Conservation (phyloP, 352 stramenopile genomes). For the Thalassiosira exigua region DNA sequence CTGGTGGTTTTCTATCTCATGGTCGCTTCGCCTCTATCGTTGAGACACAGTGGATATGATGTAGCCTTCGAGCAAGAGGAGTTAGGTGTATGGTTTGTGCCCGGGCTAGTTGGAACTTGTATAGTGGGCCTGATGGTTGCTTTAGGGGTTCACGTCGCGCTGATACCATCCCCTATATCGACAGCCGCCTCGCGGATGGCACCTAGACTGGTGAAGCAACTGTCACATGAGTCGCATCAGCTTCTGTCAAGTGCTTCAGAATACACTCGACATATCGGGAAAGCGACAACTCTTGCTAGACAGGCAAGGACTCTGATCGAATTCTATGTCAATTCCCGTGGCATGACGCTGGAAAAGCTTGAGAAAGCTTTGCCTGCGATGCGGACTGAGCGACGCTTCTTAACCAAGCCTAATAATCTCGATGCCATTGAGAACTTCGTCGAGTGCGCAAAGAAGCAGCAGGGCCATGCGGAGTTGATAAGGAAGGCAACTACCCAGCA, state of each 20-base stretch:
- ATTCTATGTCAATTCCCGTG: constrained; percentile 29
- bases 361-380: constrained; percentile 27
- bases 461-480: constrained; percentile 44
- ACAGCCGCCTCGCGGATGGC: constrained; percentile 30
- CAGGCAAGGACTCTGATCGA: constrained; percentile 42
- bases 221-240: constrained; percentile 23
- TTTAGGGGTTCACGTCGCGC: constrained; percentile 15
- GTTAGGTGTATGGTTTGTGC: constrained; percentile 23
- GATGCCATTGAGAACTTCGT: constrained; percentile 25
- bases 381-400: constrained; percentile 14
- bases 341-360: constrained; percentile 21
- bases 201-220: constrained; percentile 24
- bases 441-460: constrained; percentile 36
- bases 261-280: constrained; percentile 35
- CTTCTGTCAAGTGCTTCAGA: constrained; percentile 32
- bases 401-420: constrained; percentile 13
- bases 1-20: constrained; percentile 46
- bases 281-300: constrained; percentile 6
- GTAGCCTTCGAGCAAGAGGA: constrained; percentile 2
- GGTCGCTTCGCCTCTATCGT: constrained; percentile 34
- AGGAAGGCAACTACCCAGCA: constrained; percentile 30
- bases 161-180: constrained; percentile 17
- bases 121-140: constrained; percentile 18
- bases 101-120: constrained; percentile 28
- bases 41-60: constrained; percentile 31